Evolutionary conservation across 306 rosid genomes (phyloP).

Genomic region (Oemleria cerasiformis): DNA sequence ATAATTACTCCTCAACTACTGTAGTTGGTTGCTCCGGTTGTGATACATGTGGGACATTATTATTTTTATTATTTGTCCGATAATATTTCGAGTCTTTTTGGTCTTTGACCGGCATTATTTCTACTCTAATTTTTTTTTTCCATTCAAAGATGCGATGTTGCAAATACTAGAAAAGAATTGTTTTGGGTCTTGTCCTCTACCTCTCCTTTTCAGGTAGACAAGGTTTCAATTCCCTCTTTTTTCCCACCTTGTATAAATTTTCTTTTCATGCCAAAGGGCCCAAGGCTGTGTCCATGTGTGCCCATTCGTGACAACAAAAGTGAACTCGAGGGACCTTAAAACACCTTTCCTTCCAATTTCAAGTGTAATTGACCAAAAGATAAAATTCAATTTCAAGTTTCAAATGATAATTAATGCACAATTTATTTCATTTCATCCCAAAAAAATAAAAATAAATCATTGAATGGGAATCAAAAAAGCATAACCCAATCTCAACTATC

Average conservation of each 20-base stretch:
- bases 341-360: neutral
- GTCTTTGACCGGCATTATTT: neutral
- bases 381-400: neutral
- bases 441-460: neutral
- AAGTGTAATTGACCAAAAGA: neutral
- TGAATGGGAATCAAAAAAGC: slow-evolving; percentile 15
- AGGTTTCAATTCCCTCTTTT: slow-evolving; percentile 14
- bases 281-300: slow-evolving; percentile 23
- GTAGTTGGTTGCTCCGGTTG: too few relatives aligned
- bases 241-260: neutral
- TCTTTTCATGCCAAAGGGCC: slow-evolving; percentile 16
- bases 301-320: slow-evolving; percentile 36
- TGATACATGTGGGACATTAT: too few relatives aligned
- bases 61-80: neutral
- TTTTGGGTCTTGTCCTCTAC: neutral
- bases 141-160: slow-evolving; percentile 19
- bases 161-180: slow-evolving; percentile 4
- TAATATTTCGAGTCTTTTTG: neutral
- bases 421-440: neutral
- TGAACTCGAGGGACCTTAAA: slow-evolving; percentile 27
- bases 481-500: too few relatives aligned
- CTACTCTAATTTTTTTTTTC: neutral
- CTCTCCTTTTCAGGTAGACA: slow-evolving; percentile 36
- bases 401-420: neutral
- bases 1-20: too few relatives aligned